phyloP scores from a whole-genome alignment of 192 early-diverging fungal species.

The Kappamyces sp. region DNA sequence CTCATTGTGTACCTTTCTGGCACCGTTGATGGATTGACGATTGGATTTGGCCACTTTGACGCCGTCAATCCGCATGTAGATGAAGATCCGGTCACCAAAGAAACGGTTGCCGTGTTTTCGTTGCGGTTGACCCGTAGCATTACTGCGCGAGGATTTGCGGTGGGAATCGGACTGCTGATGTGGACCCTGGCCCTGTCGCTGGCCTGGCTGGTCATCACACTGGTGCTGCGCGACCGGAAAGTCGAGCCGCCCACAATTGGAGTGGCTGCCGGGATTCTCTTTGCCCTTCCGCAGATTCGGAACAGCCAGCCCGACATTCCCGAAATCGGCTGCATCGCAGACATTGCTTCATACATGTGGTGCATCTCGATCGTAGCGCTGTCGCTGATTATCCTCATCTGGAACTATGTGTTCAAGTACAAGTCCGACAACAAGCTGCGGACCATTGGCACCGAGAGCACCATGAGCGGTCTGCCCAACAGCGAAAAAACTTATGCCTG shows the following conservation, averaged over 20 bases:
- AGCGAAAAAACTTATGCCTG: too few relatives aligned
- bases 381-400: constrained; percentile 8
- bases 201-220: constrained; percentile 15
- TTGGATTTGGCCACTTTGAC: too few relatives aligned
- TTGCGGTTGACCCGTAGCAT: too few relatives aligned
- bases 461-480: too few relatives aligned
- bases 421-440: too few relatives aligned
- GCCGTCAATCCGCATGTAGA: too few relatives aligned
- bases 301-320: constrained; percentile 22
- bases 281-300: constrained; percentile 19
- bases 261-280: constrained; percentile 10
- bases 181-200: constrained; percentile 23
- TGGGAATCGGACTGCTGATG: constrained; percentile 17
- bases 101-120: too few relatives aligned
- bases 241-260: constrained; percentile 25
- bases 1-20: too few relatives aligned
- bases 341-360: constrained; percentile 16
- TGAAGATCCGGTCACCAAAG: too few relatives aligned
- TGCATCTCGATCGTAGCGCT: constrained; percentile 8
- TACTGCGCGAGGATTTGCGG: background rate
- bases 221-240: constrained; percentile 20
- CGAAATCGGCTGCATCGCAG: constrained; percentile 18
- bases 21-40: too few relatives aligned
- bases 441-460: too few relatives aligned
- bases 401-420: constrained; percentile 11